Conservation (phyloP, 139 green algal species). For the Chlorella sp. region DNA sequence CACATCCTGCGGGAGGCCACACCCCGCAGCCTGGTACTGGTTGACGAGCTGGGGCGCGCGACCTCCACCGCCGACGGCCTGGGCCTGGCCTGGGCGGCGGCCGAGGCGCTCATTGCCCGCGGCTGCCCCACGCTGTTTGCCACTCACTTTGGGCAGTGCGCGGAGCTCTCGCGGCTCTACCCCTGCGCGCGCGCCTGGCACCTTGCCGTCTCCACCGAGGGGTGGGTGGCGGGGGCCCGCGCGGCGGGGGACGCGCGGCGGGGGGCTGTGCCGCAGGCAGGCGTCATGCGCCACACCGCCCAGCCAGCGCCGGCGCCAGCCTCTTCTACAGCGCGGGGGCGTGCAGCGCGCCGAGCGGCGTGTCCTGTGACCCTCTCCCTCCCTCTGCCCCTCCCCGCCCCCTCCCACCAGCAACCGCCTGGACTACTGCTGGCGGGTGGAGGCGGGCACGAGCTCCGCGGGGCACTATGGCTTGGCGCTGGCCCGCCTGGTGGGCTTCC, state of each 20-base stretch:
- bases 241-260: no score
- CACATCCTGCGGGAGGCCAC: constrained; percentile 58
- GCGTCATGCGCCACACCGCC: no score
- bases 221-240: neutral
- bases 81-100: constrained; percentile 76
- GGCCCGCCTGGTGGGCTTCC: constrained; percentile 54
- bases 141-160: constrained; percentile 74
- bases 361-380: no score
- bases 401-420: constrained; percentile 16
- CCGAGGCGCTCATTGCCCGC: constrained; percentile 40
- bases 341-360: no score
- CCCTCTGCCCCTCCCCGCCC: no score
- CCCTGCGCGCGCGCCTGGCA: constrained; percentile 59
- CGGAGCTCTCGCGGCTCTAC: constrained; percentile 64
- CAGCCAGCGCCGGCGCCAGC: no score
- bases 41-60: constrained; percentile 82
- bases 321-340: no score
- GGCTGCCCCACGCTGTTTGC: constrained; percentile 63
- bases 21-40: constrained; percentile 65
- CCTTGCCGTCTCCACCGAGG: constrained; percentile 56
- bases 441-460: constrained; percentile 17
- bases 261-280: no score
- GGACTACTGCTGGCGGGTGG: constrained; percentile 41
- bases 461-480: constrained; percentile 70
- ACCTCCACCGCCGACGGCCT: constrained; percentile 80